Evolutionary conservation across 305 asterid genomes (phyloP), one percentile per base, ranked within the genome.

Genomic region (Solanum aculeatissimum): DNA sequence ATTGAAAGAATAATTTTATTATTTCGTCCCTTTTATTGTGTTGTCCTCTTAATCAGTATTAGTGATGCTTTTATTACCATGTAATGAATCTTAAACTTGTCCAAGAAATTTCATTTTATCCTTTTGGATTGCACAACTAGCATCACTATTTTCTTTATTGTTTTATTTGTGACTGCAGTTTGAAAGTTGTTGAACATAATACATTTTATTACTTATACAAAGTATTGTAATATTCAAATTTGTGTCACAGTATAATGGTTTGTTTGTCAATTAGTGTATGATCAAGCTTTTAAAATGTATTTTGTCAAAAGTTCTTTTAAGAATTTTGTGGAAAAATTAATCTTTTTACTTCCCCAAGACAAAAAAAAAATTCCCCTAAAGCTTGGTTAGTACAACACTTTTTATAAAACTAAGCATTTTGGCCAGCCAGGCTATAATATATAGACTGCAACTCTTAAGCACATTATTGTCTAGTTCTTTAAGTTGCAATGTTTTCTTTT

Each of bases 111-210:
- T 83, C 86, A 89, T 84, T 35, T 89, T 89, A 80, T 88, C 89
- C 60, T 86, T 88, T 71, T 85, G 85, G 54, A 87, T 84, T 0
- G 90, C 92, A 66, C 87, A 89, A 55, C 53, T 57, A 5, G 83
- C 63, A 38, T 53, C 80, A 35, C 51, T 77, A 70, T 45, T 85
- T 15, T 84, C 83, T 16, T 80, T 29, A 77, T 87, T 84, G 27
- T 85, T 85, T 25, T 83, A 42, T 45, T 82, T 68, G 86, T 4
- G 55, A 84, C 84, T 54, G 84, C 83, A 21, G 60, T 27, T 38
- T 86, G 88, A 38, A 89, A 87, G 84, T 85, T 86, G 87, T 75
- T 78, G 18, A 84, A 21, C 7, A 66, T 66, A 66, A 29, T 66
- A 32, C 47, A 8, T 32, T 15, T 32, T 27, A 13, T 23, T 25